Base-by-base conservation (phyloP, 164 flowering plant genomes). In the Protea cynaroides region DNA sequence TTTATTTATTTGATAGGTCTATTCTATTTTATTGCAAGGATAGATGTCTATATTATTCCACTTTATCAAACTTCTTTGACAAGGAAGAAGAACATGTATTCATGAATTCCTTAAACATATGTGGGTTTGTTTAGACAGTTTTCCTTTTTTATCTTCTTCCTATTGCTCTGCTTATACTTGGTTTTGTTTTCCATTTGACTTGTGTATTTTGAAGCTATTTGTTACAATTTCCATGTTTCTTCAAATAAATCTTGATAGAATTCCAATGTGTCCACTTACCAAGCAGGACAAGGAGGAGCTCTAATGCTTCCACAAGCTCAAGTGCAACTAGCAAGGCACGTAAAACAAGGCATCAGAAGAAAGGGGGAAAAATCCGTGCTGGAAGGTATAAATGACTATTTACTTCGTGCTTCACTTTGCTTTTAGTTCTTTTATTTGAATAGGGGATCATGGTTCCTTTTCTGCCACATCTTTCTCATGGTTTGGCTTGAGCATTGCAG, bases 301-400 rank as follows among this genome's bases (percentile, higher is more conserved):
- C 91, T 60, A 73, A 74, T 62, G 81, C 86, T 69, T 84, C 96
- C 29, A 69, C 79, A 19, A 72, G 74, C 65, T 78, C 92, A 25
- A 83, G 75, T 78, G 72, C 81, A 15, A 59, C 77, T 51, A 91
- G 88, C 77, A 91, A 74, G 75, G 78, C 82, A 58, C 84, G 89
- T 75, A 90, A 74, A 3, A 54, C 6, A 10, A 83, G 86, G 70
- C 97, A 92, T 5, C 85, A 86, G 71, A 80, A 80, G 67, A 86
- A 83, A 25, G 79, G 77, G 65, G 75, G 76, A 51, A 92, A 83
- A 79, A 94, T 94, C 55, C 97, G 97, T 58, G 92, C 99, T 61
- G 97, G 97, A 62, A 95, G 99, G 99, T 95, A 81, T 40, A 14
- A 60, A 3, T 25, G 15, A 29, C 34, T 29, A 46, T 67, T 61